Base-by-base conservation (phyloP, 306 rosid genomes). In the Begonia fuchsioides region DNA sequence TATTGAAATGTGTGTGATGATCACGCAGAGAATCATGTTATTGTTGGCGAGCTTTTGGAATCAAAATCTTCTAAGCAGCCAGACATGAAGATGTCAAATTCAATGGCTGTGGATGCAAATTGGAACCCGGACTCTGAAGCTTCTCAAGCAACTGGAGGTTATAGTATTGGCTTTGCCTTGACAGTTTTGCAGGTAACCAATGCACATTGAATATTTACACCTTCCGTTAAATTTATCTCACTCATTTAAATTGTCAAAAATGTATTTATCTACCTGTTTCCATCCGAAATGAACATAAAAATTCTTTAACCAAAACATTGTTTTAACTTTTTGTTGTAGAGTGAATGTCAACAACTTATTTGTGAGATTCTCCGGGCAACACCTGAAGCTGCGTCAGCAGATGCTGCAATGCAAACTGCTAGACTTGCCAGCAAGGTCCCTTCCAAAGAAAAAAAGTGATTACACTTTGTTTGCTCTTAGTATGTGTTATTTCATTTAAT, bases 371-470 rank as follows among this genome's bases (percentile, higher is more conserved):
- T 92, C 63, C 96, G 99, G 56, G 93, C 99, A 59, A 92, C 99
- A 64, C 99, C 96, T 39, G 99, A 92, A 75, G 99, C 96, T 59
- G 94, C 99, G 52, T 82, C 96, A 45, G 96, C 96, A 9, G 96
- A 92, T 75, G 96, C 99, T 73, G 94, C 94, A 39, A 93, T 82
- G 59, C 99, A 92, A 73, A 92, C 99, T 11, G 99, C 96, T 70
- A 79, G 99, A 76, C 83, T 92, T 72, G 93, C 88, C 8, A 86
- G 69, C 76, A 82, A 92, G 88, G 80, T n/a, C 63, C 94, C 94
- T 62, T 82, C 94, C 65, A 92, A 85, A 62, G 80, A 75, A 13
- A 82, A 79, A 77, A 82, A 83, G 98, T 72, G 75, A 72, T 93
- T 69, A 63, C 12, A 11, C 6, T 41, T 41, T 10, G 14, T n/a